A percentile compares a stretch with the other conserved stretches of the same genome.
Evolutionary conservation across 805 yeast species (phyloP).

Genomic region (Candida ascalaphidarum): DNA sequence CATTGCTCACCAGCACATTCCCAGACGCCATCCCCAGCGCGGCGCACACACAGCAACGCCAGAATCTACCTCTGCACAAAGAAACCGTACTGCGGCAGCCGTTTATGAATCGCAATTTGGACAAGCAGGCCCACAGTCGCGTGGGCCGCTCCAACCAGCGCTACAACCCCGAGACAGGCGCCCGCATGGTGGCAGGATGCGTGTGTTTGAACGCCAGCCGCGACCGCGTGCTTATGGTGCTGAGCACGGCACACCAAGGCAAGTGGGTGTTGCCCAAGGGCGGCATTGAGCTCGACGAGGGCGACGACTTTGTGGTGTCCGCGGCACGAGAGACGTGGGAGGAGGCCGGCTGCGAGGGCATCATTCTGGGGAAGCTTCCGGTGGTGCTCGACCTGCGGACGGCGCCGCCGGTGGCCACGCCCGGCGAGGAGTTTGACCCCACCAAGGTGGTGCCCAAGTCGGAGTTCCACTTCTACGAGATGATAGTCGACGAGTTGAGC

Average conservation of each 20-base stretch:
- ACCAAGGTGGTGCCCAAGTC: constrained; percentile 51
- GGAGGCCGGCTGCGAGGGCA: constrained; percentile 86
- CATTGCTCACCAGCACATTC: too few relatives aligned
- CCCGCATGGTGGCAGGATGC: constrained; percentile 91
- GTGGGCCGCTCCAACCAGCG: constrained; percentile 52
- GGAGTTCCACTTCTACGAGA: constrained; percentile 85
- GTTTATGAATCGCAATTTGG: too few relatives aligned
- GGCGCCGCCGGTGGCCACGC: constrained; percentile 23
- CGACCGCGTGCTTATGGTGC: constrained; percentile 65
- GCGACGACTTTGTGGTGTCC: constrained; percentile 33
- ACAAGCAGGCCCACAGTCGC: too few relatives aligned
- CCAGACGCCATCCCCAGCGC: too few relatives aligned
- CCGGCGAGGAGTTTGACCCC: constrained; percentile 25
- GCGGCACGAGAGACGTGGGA: constrained; percentile 96
- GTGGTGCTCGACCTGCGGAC: constrained; percentile 51
- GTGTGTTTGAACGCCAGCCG: constrained; percentile 55
- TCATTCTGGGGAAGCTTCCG: constrained; percentile 47
- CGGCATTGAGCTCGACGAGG: constrained; percentile 84
- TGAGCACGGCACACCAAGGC: constrained; percentile 59
- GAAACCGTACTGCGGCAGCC: too few relatives aligned
- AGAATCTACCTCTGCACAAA: too few relatives aligned
- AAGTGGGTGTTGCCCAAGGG: constrained; percentile 94
- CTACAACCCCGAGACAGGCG: constrained; percentile 56
- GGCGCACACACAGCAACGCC: too few relatives aligned
- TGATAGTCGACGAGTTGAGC: constrained; percentile 49